Evolutionary conservation across 2,329 filamentous ascomycete species (phyloP).

Genomic region (Mollisia scopiformis): DNA sequence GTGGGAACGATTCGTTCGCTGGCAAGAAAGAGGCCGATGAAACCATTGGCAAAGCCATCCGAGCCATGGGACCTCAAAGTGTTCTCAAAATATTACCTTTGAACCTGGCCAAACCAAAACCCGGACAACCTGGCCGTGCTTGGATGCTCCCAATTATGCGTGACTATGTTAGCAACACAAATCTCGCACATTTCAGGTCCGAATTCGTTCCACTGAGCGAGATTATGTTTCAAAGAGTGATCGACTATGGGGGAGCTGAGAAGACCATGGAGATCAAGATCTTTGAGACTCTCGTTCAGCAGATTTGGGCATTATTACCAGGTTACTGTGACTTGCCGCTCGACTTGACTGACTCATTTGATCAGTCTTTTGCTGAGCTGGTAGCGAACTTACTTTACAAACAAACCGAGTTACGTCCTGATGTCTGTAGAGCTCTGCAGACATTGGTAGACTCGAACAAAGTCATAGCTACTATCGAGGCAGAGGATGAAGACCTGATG

Average conservation of each 20-base stretch:
- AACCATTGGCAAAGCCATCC: constrained; percentile 84
- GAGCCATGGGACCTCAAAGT: constrained; percentile 85
- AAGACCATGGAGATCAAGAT: constrained; percentile 98
- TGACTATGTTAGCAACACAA: constrained; percentile 88
- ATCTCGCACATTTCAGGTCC: constrained; percentile 79
- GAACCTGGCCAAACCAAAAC: constrained; percentile 78
- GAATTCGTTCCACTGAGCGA: constrained; percentile 92
- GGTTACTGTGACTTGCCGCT: constrained; percentile 94
- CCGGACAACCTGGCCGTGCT: constrained; percentile 81
- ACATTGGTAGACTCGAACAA: constrained; percentile 91
- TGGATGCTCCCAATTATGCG: constrained; percentile 94
- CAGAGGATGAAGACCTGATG: constrained; percentile 68
- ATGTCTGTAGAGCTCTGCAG: constrained; percentile 85
- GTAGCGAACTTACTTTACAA: constrained; percentile 91
- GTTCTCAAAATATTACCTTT: constrained; percentile 83
- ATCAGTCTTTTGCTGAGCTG: constrained; percentile 87
- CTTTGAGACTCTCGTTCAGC: constrained; percentile 93
- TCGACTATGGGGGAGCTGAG: constrained; percentile 78
- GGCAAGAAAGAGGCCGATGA: constrained; percentile 95
- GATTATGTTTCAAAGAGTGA: constrained; percentile 82
- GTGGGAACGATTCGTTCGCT: constrained; percentile 83
- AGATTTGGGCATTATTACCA: constrained; percentile 91
- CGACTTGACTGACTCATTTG: constrained; percentile 76
- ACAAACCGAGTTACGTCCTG: constrained; percentile 83
- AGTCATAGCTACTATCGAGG: constrained; percentile 71